These are phyloP conservation scores for Labyrinthula sp. DNA, from an alignment of 352 stramenopile genomes.

Conservation along the genomic window DNA sequence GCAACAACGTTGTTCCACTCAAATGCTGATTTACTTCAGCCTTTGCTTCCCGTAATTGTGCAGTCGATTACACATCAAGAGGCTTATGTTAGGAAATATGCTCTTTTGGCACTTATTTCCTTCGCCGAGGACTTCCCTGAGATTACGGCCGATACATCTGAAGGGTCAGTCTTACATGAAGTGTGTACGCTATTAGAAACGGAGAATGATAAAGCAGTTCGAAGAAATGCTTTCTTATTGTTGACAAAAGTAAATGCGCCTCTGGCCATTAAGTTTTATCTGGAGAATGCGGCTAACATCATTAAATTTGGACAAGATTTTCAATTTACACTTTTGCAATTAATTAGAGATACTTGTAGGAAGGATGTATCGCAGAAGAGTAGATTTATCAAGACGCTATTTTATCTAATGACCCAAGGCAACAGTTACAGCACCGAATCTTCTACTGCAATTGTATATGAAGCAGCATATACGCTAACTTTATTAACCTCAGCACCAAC, in stretches of 20 bases:
- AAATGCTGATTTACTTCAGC: conserved; percentile 79
- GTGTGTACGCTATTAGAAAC: conserved; percentile 77
- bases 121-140: conserved; percentile 83
- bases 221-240: conserved; percentile 97
- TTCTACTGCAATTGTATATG: conserved; percentile 65
- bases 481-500: conserved; percentile 90
- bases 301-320: conserved; percentile 87
- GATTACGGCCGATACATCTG: conserved; percentile 86
- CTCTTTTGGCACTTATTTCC: conserved; percentile 75
- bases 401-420: conserved; percentile 75
- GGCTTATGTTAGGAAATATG: conserved; percentile 96
- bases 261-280: conserved; percentile 86
- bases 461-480: conserved; percentile 95
- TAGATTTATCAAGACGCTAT: conserved; percentile 94
- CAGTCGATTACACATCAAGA: conserved; percentile 91
- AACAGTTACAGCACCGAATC: too few relatives aligned
- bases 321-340: conserved; percentile 92
- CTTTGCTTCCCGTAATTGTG: conserved; percentile 64
- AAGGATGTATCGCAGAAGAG: conserved; percentile 89
- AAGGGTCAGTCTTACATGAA: too few relatives aligned
- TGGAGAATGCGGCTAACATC: conserved; percentile 83
- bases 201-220: conserved; percentile 74
- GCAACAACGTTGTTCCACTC: too few relatives aligned
- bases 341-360: conserved; percentile 90
- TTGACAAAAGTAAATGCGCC: conserved; percentile 94